These are phyloP conservation scores for Arthrocladium fulminans DNA, from an alignment of 2,329 filamentous ascomycete species.

Conservation along the genomic window DNA sequence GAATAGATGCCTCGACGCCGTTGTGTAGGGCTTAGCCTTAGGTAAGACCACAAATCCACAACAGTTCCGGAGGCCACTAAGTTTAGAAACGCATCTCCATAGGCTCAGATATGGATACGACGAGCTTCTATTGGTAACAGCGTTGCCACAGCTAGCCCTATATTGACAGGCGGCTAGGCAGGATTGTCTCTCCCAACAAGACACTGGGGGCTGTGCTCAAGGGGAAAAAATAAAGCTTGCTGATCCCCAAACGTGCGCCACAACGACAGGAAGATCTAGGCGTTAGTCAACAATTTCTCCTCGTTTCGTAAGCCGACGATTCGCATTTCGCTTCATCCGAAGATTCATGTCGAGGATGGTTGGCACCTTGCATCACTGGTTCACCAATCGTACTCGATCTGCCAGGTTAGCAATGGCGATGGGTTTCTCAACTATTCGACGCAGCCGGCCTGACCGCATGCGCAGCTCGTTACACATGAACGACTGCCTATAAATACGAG, in stretches of 20 bases:
- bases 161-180: not conserved
- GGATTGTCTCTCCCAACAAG: not conserved
- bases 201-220: not conserved
- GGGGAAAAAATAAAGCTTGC: not conserved
- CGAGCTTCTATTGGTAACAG: not conserved
- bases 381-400: not conserved
- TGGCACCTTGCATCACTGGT: too few species aligned
- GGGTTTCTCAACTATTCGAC: not conserved
- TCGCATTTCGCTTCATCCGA: too few species aligned
- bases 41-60: not conserved
- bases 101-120: not conserved
- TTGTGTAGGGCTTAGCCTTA: slow-evolving; percentile 1
- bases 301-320: too few species aligned
- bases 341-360: too few species aligned
- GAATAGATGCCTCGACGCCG: not conserved
- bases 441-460: not conserved
- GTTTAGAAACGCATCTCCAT: not conserved
- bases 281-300: too few species aligned
- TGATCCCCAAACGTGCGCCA: not conserved
- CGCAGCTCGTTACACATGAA: not conserved
- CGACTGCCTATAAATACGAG: not conserved
- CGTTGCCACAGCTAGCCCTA: not conserved
- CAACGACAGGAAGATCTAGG: not conserved
- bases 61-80: not conserved
- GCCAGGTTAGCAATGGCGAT: not conserved